Percentiles rank a stretch among this genome's conserved stretches.
phyloP scores from a whole-genome alignment of 1,284 basidiomycete species.

The Melampsora larici-populina region DNA sequence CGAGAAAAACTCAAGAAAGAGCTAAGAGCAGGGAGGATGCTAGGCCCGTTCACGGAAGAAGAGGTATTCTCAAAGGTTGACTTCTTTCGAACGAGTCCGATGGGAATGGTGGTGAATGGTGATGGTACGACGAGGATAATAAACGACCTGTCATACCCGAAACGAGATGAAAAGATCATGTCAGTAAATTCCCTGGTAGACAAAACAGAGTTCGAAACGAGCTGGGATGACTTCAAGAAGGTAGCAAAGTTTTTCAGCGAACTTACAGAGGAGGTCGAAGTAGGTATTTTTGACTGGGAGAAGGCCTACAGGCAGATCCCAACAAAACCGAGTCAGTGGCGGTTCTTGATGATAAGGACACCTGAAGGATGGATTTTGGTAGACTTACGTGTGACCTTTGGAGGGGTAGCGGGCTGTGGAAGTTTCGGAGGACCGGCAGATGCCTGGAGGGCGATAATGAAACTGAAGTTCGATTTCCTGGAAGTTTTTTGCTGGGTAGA shows the following conservation, averaged over 20 bases:
- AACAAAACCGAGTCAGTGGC: background rate
- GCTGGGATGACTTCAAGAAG: no score
- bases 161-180: no score
- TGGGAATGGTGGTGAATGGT: background rate
- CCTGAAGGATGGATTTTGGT: background rate
- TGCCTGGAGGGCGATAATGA: constrained; percentile 6
- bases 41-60: background rate
- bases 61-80: background rate
- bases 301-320: constrained; percentile 12
- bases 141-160: background rate
- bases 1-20: background rate
- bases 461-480: background rate
- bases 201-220: background rate
- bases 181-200: background rate
- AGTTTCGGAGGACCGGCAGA: no score
- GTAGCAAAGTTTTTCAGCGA: no score
- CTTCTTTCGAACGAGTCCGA: background rate
- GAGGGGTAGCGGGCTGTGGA: no score
- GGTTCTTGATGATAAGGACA: background rate
- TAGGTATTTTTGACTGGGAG: no score
- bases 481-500: constrained; percentile 1
- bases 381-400: no score
- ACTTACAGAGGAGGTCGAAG: no score
- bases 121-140: no score
- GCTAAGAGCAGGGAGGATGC: background rate